phyloP scores from a whole-genome alignment of 2,329 filamentous ascomycete species.

The Talaromyces rugulosus region DNA sequence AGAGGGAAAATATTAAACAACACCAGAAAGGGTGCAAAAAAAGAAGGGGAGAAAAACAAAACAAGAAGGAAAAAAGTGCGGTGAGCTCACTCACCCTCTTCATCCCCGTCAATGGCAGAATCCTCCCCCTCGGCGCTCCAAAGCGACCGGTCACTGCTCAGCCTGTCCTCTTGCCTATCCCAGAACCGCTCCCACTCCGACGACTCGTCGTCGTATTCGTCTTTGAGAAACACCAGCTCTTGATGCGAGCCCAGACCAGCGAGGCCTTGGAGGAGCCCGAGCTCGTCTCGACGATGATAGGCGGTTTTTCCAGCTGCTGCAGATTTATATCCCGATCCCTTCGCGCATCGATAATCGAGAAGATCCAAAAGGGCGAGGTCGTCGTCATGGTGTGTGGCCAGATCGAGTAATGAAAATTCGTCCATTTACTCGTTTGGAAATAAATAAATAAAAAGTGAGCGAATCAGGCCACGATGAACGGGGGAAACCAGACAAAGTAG shows the following conservation, averaged over 20 bases:
- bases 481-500: constrained; percentile 14
- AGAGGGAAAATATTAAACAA: background rate
- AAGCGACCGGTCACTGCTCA: background rate
- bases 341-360: constrained; percentile 12
- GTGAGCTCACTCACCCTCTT: background rate
- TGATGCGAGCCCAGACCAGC: background rate
- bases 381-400: background rate
- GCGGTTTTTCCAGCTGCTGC: constrained; percentile 1
- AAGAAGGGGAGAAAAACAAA: background rate
- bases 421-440: background rate
- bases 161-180: constrained; percentile 2
- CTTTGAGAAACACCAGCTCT: background rate
- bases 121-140: background rate
- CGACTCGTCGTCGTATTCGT: background rate
- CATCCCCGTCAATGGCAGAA: background rate
- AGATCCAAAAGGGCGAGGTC: constrained; percentile 6
- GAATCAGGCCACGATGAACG: constrained; percentile 10
- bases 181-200: constrained; percentile 4
- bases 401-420: background rate
- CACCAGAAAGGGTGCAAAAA: background rate
- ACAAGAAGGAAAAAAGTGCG: background rate
- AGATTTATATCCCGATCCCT: background rate
- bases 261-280: background rate
- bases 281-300: constrained; percentile 2
- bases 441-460: too few species aligned